phyloP scores from a whole-genome alignment of 495 filamentous ascomycete genomes.

The Astrocystis sublimbata region DNA sequence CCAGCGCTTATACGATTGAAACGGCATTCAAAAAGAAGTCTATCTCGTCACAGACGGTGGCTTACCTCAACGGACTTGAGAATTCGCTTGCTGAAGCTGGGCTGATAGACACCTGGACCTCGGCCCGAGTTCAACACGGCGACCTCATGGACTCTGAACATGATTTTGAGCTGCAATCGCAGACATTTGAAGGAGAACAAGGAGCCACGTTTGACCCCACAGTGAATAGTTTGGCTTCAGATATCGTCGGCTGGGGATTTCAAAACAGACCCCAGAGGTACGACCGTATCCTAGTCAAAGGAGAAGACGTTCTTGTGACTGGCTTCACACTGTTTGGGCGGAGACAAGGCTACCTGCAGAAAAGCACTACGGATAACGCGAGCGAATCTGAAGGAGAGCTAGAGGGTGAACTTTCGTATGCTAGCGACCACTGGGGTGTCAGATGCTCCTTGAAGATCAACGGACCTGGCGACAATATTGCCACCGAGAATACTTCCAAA shows the following conservation, averaged over 20 bases:
- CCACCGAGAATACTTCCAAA: constrained; percentile 19
- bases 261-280: constrained; percentile 58
- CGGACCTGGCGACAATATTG: neutral
- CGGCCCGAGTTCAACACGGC: constrained; percentile 34
- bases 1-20: constrained; percentile 52
- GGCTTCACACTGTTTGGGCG: constrained; percentile 54
- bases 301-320: constrained; percentile 35
- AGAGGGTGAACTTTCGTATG: constrained; percentile 30
- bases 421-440: constrained; percentile 61
- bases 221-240: constrained; percentile 51
- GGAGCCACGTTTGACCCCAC: constrained; percentile 59
- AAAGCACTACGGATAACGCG: constrained; percentile 22
- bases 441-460: constrained; percentile 41
- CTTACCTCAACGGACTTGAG: constrained; percentile 37
- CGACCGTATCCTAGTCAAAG: constrained; percentile 54
- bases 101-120: constrained; percentile 47
- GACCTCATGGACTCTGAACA: constrained; percentile 26
- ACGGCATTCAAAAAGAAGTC: constrained; percentile 44
- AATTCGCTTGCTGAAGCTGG: constrained; percentile 32
- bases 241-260: constrained; percentile 38
- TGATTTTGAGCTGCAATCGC: constrained; percentile 17
- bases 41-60: constrained; percentile 42
- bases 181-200: constrained; percentile 50
- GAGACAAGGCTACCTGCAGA: constrained; percentile 3
- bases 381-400: neutral